phyloP scores from a whole-genome alignment of 768 basidiomycete genomes.

The Tephrocybe sp. region DNA sequence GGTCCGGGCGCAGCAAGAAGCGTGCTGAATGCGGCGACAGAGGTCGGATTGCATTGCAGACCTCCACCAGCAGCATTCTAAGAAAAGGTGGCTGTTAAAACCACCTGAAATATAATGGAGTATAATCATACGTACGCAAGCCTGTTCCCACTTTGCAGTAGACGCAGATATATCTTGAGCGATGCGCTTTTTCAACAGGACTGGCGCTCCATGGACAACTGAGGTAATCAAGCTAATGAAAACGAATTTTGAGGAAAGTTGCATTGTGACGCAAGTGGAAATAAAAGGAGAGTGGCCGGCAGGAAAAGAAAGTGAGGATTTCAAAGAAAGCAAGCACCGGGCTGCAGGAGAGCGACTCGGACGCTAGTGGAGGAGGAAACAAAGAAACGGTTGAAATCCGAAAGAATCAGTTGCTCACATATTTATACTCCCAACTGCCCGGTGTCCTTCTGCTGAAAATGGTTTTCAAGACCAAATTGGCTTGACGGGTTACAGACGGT shows the following conservation, averaged over 20 bases:
- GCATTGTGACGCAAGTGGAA: constrained; percentile 27
- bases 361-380: constrained; percentile 5
- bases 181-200: constrained; percentile 42
- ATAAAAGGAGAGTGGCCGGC: constrained; percentile 5
- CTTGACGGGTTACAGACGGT: too few relatives aligned
- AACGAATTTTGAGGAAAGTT: constrained; percentile 22
- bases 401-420: not conserved
- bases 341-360: constrained; percentile 24
- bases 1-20: constrained; percentile 56
- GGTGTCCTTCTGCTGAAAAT: not conserved
- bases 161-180: constrained; percentile 40
- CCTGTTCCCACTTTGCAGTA: constrained; percentile 42
- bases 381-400: constrained; percentile 1
- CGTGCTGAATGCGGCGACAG: constrained; percentile 53
- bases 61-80: constrained; percentile 56
- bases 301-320: constrained; percentile 4
- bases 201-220: constrained; percentile 32
- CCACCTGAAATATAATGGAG: not conserved
- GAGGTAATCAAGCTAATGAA: constrained; percentile 30
- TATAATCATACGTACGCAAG: constrained; percentile 38
- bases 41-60: constrained; percentile 53
- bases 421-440: constrained; percentile 1
- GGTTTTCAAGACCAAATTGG: not conserved
- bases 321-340: constrained; percentile 26
- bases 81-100: not conserved